Conservation (phyloP, 73 alveolate genomes). For the Durusdinium trenchii region DNA sequence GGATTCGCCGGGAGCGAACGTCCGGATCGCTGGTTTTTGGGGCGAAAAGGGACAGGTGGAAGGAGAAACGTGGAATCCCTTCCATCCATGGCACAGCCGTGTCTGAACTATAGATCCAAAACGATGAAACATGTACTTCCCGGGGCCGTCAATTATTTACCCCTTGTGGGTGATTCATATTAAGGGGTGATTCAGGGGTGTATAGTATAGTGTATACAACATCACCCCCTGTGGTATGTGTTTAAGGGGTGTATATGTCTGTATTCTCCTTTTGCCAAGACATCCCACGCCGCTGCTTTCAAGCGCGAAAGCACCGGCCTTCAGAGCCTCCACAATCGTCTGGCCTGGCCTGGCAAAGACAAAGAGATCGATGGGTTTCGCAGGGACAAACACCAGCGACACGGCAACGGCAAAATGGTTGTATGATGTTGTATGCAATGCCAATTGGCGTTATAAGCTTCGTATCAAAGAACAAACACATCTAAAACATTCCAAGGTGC, state of each 20-base stretch:
- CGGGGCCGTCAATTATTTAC: no score
- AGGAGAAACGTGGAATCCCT: no score
- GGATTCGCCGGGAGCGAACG: background rate
- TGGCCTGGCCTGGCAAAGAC: conserved; percentile 62
- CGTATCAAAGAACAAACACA: background rate
- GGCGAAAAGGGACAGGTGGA: no score
- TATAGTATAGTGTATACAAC: background rate
- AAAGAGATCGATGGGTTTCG: background rate
- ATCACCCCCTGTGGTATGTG: background rate
- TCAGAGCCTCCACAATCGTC: conserved; percentile 52
- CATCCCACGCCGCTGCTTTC: background rate
- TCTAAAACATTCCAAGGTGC: background rate
- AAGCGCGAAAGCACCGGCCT: background rate
- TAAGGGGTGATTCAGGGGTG: no score
- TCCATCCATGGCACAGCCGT: no score
- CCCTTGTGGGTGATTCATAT: no score
- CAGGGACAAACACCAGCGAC: background rate
- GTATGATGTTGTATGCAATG: background rate
- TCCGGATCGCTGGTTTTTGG: no score
- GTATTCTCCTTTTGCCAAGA: background rate
- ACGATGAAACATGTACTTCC: background rate
- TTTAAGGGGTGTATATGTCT: no score
- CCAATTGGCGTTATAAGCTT: background rate
- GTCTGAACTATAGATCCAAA: no score
- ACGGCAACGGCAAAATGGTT: no score